Percentiles rank a stretch among this genome's conserved stretches.
Evolutionary conservation across 805 yeast genomes (phyloP).

Genomic region (Ogataea paraovalis): DNA sequence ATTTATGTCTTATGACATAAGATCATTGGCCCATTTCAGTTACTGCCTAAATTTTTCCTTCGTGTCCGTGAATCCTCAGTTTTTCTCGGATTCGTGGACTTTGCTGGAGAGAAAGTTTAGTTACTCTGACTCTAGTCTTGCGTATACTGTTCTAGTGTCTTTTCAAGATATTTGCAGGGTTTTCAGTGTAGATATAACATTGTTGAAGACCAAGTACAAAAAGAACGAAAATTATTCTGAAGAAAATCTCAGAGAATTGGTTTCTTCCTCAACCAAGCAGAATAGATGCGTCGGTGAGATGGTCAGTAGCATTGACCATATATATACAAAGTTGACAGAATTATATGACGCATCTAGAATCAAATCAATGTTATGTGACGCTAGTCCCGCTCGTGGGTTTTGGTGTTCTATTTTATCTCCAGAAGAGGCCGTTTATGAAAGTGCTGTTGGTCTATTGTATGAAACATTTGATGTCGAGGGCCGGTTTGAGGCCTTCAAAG

Average conservation of each 20-base stretch:
- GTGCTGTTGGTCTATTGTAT: slow-evolving; percentile 66
- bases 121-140: slow-evolving; percentile 14
- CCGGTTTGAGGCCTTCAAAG: slow-evolving; percentile 68
- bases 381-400: slow-evolving; percentile 52
- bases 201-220: slow-evolving; percentile 16
- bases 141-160: slow-evolving; percentile 14
- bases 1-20: slow-evolving; percentile 24
- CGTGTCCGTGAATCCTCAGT: slow-evolving; percentile 15
- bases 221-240: slow-evolving; percentile 8
- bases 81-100: slow-evolving; percentile 23
- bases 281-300: slow-evolving; percentile 22
- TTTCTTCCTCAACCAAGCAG: slow-evolving; percentile 25
- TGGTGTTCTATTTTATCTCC: slow-evolving; percentile 76
- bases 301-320: slow-evolving; percentile 16
- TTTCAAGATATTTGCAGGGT: slow-evolving; percentile 16
- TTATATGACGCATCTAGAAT: slow-evolving; percentile 15
- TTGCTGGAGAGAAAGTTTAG: slow-evolving; percentile 21
- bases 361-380: slow-evolving; percentile 34
- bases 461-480: slow-evolving; percentile 80
- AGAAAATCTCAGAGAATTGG: slow-evolving; percentile 18
- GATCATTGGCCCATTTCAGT: slow-evolving; percentile 21
- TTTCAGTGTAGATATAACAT: slow-evolving; percentile 21
- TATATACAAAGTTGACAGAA: slow-evolving; percentile 26
- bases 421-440: slow-evolving; percentile 52
- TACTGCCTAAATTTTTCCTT: slow-evolving; percentile 13